Conservation (phyloP, 805 yeast genomes). For the Wickerhamomyces rabaulensis region DNA sequence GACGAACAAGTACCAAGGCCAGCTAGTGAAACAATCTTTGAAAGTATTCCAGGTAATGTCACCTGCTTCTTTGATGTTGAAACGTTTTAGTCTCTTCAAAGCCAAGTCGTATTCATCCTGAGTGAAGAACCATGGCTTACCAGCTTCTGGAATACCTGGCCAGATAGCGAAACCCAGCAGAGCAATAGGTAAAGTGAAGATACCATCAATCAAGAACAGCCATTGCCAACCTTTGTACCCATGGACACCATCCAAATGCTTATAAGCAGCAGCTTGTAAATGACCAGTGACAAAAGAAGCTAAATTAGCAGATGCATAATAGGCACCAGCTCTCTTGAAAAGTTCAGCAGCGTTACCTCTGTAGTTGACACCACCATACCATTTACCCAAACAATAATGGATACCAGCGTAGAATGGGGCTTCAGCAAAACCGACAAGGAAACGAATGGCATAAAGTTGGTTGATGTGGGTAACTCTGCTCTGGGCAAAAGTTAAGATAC, state of each 20-base stretch:
- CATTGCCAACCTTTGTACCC: constrained; percentile 58
- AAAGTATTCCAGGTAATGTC: constrained; percentile 1
- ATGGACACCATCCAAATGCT: constrained; percentile 30
- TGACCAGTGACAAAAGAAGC: constrained; percentile 1
- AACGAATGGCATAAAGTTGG: constrained; percentile 21
- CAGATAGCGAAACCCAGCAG: constrained; percentile 2
- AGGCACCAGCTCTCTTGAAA: constrained; percentile 17
- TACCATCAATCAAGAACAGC: constrained; percentile 37
- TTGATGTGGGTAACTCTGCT: constrained; percentile 1
- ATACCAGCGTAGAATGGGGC: constrained; percentile 4
- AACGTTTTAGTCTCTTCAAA: constrained; percentile 2
- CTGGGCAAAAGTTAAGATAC: constrained; percentile 9
- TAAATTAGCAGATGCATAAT: not conserved
- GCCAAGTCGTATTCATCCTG: not conserved
- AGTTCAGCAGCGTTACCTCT: constrained; percentile 3
- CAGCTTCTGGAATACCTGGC: constrained; percentile 4
- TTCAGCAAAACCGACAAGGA: constrained; percentile 12
- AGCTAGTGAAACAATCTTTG: constrained; percentile 1
- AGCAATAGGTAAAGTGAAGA: constrained; percentile 4
- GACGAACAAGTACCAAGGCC: constrained; percentile 5
- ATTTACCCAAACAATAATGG: constrained; percentile 2
- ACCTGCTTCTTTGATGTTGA: constrained; percentile 1
- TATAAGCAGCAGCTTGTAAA: constrained; percentile 6
- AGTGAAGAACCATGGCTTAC: constrained; percentile 3
- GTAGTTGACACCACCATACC: not conserved